Conservation (phyloP, 805 yeast species). For the Wickerhamomyces tratensis region DNA sequence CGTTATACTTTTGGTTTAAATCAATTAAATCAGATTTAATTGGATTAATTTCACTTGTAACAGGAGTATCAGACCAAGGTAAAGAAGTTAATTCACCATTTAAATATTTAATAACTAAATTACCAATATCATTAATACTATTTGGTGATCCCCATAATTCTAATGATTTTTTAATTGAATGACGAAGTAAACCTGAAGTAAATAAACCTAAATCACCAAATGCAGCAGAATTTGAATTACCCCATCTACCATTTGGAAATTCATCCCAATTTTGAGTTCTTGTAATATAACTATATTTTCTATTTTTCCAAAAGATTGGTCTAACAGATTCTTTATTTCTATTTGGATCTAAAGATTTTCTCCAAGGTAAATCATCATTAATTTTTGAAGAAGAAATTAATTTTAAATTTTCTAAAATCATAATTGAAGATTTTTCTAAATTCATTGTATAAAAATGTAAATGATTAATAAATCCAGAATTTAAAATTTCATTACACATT, state of each 20-base stretch:
- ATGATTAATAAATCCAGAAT: constrained; percentile 70
- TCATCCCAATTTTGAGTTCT: constrained; percentile 96
- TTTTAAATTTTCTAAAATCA: constrained; percentile 72
- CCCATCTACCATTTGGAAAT: constrained; percentile 98
- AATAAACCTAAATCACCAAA: constrained; percentile 83
- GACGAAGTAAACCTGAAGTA: constrained; percentile 74
- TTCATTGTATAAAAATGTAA: constrained; percentile 97
- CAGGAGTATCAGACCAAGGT: constrained; percentile 95
- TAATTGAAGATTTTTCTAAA: constrained; percentile 80
- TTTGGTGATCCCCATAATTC: constrained; percentile 87
- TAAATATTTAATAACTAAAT: constrained; percentile 59
- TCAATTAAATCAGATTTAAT: constrained; percentile 49
- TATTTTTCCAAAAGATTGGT: constrained; percentile 94
- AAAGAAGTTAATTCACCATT: constrained; percentile 61
- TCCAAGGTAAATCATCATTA: constrained; percentile 61
- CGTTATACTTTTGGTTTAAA: constrained; percentile 51
- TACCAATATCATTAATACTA: constrained; percentile 45
- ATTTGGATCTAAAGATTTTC: constrained; percentile 76
- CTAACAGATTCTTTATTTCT: constrained; percentile 76
- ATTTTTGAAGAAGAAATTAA: constrained; percentile 29
- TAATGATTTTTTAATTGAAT: constrained; percentile 67
- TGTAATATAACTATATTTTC: constrained; percentile 81
- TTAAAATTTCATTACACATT: constrained; percentile 68
- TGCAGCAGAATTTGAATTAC: constrained; percentile 96
- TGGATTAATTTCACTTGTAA: constrained; percentile 62